Evolutionary conservation across 768 basidiomycete species (phyloP).

Genomic region (Lentinula sp.): DNA sequence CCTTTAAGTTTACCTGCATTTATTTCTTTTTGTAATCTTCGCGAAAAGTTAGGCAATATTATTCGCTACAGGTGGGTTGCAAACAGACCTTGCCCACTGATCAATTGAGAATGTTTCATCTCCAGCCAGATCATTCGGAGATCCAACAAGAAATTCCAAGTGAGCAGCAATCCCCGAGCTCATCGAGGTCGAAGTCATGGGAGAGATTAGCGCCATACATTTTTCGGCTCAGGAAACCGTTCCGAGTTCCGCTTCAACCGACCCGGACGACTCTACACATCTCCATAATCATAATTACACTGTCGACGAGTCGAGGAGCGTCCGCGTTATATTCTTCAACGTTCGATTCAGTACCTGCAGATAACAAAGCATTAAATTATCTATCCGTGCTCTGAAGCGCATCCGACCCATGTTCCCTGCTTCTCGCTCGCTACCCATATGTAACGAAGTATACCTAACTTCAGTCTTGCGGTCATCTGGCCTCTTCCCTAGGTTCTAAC

Average conservation of each 20-base stretch:
- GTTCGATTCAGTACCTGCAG: too few relatives aligned
- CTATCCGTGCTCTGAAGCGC: too few relatives aligned
- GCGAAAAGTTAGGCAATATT: not conserved
- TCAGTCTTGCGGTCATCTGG: not conserved
- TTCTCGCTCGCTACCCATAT: not conserved
- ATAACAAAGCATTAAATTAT: too few relatives aligned
- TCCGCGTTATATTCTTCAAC: too few relatives aligned
- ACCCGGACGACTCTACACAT: not conserved
- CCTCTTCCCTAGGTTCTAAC: not conserved
- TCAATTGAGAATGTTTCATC: conserved; percentile 19
- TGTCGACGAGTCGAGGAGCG: too few relatives aligned
- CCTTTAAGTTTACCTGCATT: not conserved
- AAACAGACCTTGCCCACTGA: conserved; percentile 23
- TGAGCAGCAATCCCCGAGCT: conserved; percentile 13
- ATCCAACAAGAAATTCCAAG: conserved; percentile 23
- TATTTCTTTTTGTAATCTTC: not conserved
- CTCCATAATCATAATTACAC: too few relatives aligned
- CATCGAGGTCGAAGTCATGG: conserved; percentile 1
- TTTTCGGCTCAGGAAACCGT: not conserved
- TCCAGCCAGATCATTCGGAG: conserved; percentile 15
- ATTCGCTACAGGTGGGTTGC: too few relatives aligned
- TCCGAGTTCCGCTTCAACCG: not conserved
- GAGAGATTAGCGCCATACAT: not conserved
- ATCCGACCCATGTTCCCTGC: not conserved
- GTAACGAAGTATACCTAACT: not conserved